Base-by-base conservation (phyloP, 2,329 filamentous ascomycete species). In the Emergomyces pasteurianus region DNA sequence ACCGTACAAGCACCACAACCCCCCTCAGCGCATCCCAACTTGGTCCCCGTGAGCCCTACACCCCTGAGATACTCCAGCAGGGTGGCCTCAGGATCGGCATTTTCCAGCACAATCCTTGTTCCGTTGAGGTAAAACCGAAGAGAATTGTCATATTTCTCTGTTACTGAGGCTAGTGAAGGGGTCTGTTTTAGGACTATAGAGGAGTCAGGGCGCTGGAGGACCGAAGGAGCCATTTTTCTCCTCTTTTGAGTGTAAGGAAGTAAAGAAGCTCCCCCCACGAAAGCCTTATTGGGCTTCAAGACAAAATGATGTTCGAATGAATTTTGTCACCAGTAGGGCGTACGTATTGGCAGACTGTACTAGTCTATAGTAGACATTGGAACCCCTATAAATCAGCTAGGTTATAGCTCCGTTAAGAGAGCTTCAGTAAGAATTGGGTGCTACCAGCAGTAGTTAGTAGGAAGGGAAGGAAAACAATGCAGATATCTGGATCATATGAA, bases 1-100 rank as follows among this genome's bases (percentile, higher is more conserved):
- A 97, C 90, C 50, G 92, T 97, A 72, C 92, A 97, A 65, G 94
- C 94, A 68, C 94, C 94, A 71, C 94, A 99, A 1, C 94, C 94
- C 64, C 94, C 94, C 78, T 99, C 94, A 57, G 90, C 90, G 77
- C 94, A 99, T 55, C 94, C 94, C 75, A 97, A 81, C 75, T 99
- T 99, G 14, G 94, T 97, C 16, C 94, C 94, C 4, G 92, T 97
- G 67, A 97, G 79, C 0, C 94, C 94, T 71, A 97, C 89, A 23
- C 92, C 92, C 64, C 94, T 83, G 46, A 99, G 81, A 68, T 97
- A 99, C 73, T 97, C 92, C 7, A 99, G 79, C 38, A 99, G 80
- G 0, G 94, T 99, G 55, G 92, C 81, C 72, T 97, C 92, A 0
- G 94, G 94, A 70, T 97, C 92, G 58, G 94, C 85, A 14, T 89